Evolutionary conservation across 116 monocot genomes (phyloP), one percentile per base, ranked within the genome.

Genomic region (Cymodocea nodosa): DNA sequence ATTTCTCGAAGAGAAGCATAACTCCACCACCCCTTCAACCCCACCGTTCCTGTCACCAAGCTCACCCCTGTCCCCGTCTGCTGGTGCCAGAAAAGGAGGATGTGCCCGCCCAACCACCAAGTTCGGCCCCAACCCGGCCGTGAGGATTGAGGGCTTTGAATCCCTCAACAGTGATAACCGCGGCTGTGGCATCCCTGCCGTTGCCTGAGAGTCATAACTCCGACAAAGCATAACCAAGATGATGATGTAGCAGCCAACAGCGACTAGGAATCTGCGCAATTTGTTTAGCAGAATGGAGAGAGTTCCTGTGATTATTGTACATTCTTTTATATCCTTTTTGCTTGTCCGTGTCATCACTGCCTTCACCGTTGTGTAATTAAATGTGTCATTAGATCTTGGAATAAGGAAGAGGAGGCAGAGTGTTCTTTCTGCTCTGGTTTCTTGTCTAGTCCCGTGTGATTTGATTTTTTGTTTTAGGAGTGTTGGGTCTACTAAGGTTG

Each of bases 131-230:
- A 68, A 68, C 24, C 83, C 75, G 16, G 73, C 70, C 8, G 63
- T 79, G 19, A 66, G 76, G 17, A 44, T 83, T 58, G 83, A 79
- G 74, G 83, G 83, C 35, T 84, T 84, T n/a, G 59, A 69, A 59
- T 69, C 59, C 59, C 69, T 69, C 60, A 76, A 76, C 22, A 64
- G 67, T 22, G 73, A 63, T 68, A 20, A 40, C 61, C 60, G 67
- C 15, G 49, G 59, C 23, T 37, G 69, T 23, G 61, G 71, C 60
- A 71, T 71, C 51, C 30, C 71, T 18, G 71, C 71, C 52, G 62
- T 71, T 10, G 69, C 69, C 50, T 69, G 23, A 69, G 15, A 19
- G 5, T 5, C 49, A 50, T 22, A 48, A n/a, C n/a, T n/a, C 48
- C 22, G 49, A 50, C 20, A 17, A 50, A 4, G 19, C 49, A n/a